Conservation (phyloP, 257 asterid genomes). For the Handroanthus guayacan region DNA sequence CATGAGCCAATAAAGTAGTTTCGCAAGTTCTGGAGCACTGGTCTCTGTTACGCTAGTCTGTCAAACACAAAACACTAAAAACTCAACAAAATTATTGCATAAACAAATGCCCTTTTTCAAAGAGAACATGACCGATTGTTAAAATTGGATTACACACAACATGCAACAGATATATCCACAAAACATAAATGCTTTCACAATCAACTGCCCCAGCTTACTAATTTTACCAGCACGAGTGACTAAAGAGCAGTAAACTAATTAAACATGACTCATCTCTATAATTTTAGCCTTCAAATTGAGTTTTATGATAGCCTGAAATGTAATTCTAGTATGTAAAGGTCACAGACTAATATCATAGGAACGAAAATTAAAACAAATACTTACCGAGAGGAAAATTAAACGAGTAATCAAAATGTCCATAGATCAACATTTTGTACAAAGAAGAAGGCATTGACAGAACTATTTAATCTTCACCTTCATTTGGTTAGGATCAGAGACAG, state of each 20-base stretch:
- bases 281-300: not conserved
- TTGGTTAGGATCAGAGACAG: constrained; percentile 87
- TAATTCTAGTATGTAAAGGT: not conserved
- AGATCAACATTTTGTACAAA: not conserved
- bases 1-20: constrained; percentile 98
- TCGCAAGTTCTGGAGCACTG: constrained; percentile 87
- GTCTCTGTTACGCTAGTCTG: constrained; percentile 96
- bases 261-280: constrained; percentile 16
- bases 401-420: not conserved
- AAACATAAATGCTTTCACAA: not conserved
- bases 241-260: constrained; percentile 16
- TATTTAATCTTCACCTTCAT: constrained; percentile 72
- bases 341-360: constrained; percentile 27
- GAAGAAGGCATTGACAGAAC: constrained; percentile 23
- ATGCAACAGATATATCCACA: not conserved
- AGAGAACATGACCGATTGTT: not conserved
- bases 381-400: not conserved
- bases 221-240: not conserved
- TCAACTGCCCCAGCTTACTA: not conserved
- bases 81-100: constrained; percentile 7
- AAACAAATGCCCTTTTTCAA: not conserved
- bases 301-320: not conserved
- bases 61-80: constrained; percentile 27
- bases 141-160: not conserved
- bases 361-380: not conserved